Evolutionary conservation across 192 early-diverging fungal genomes (phyloP), one percentile per base, ranked within the genome.

Genomic region (Dimargaris verticillata): DNA sequence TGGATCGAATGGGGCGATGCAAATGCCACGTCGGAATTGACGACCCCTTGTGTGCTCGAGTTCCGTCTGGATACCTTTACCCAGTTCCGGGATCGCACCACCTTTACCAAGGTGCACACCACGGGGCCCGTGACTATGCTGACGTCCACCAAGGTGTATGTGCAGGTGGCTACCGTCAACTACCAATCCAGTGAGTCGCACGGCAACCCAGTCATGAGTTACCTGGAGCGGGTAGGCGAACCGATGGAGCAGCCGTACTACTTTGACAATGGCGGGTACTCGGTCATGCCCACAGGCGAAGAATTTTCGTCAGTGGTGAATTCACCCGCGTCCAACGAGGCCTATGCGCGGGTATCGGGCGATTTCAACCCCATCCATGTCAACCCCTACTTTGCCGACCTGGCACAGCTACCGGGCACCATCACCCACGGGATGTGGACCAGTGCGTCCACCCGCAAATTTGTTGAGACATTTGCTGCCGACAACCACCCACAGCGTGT

Each of bases 361-460:
- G 93, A 96, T 68, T 83, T 85, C 77, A 96, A 96, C 70, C 93
- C 93, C 49, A 96, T 96, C 71, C 93, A 96, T 78, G 88, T 88
- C 63, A 92, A 92, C 80, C 81, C 85, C 53, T 93, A 88, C 83
- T 93, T 96, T 81, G 86, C 91, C 66, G 87, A 89, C 64, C 72
- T 91, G 26, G 90, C 91, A 28, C 77, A 82, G 53, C 82, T 96
- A 49, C 90, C 93, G 28, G 90, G 88, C 55, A 91, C 91, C 33
- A 96, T 96, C 63, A 92, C 91, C 33, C 93, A 96, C 74, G 93
- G 93, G 55, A 96, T 96, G 93, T 96, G 91, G 91, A 96, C 91
- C 52, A 84, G 80, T 63, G 93, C 93, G 7, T 83, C 89, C 18
- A 89, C 91, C 52, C 84, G 93, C 66, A 91, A 89, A 81, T 93